Percentiles rank a stretch among this genome's conserved stretches.
Conservation (phyloP, 345 rosid species). For the Fremontodendron californicum region DNA sequence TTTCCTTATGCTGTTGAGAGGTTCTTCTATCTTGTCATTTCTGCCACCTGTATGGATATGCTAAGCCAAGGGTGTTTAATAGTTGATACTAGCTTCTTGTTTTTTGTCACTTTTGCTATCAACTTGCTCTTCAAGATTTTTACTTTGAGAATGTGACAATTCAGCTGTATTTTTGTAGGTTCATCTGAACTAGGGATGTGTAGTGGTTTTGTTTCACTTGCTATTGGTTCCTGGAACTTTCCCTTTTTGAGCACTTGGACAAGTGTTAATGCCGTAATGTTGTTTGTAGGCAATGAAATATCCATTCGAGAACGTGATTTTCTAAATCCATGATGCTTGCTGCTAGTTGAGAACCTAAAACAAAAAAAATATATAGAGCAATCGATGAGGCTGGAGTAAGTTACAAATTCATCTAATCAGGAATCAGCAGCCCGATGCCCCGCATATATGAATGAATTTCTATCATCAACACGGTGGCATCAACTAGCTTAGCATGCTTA, state of each 20-base stretch:
- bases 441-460: no score
- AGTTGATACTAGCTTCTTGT: background rate
- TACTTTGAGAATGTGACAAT: background rate
- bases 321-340: background rate
- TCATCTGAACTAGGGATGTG: background rate
- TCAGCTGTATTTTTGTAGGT: background rate
- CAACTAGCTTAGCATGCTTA: no score
- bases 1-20: background rate
- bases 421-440: no score
- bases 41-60: background rate
- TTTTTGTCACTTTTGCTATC: background rate
- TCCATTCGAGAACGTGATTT: background rate
- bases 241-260: no score
- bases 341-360: background rate
- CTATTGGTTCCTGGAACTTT: background rate
- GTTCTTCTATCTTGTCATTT: background rate
- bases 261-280: background rate
- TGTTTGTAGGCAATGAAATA: background rate
- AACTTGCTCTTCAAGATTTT: background rate
- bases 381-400: no score
- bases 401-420: no score
- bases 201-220: background rate
- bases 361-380: no score
- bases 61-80: no score
- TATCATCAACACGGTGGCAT: no score